phyloP scores from a whole-genome alignment of 225 moss, liverwort and hornwort genomes.

The Polytrichum commune region DNA sequence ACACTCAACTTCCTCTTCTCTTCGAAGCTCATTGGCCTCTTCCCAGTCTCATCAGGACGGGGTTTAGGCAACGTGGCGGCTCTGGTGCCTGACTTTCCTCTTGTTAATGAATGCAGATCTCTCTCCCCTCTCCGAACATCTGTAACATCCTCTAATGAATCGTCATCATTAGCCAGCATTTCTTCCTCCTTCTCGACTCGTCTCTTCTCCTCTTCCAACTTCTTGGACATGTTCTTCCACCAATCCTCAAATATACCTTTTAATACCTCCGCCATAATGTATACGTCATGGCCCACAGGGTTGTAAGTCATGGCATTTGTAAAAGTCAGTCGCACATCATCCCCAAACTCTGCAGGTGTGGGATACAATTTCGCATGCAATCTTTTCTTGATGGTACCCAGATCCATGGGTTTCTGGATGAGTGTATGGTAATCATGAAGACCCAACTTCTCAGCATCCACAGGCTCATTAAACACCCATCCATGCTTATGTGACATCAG shows the following conservation, averaged over 20 bases:
- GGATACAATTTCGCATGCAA: slow-evolving; percentile 18
- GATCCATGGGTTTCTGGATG: slow-evolving; percentile 47
- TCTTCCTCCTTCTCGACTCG: slow-evolving; percentile 17
- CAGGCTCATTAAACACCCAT: slow-evolving; percentile 55
- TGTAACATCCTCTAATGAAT: slow-evolving; percentile 8
- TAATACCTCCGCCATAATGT: slow-evolving; percentile 32
- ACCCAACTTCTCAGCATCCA: slow-evolving; percentile 42
- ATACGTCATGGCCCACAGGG: slow-evolving; percentile 32
- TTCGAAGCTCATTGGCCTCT: slow-evolving; percentile 37
- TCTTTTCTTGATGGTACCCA: slow-evolving; percentile 39
- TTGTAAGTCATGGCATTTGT: slow-evolving; percentile 47
- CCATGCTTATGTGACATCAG: slow-evolving; percentile 36
- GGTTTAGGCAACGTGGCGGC: slow-evolving; percentile 25
- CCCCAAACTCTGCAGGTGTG: slow-evolving; percentile 28
- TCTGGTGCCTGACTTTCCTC: slow-evolving; percentile 13
- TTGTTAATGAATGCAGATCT: slow-evolving; percentile 13
- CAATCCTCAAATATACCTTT: slow-evolving; percentile 29
- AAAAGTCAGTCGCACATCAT: slow-evolving; percentile 40
- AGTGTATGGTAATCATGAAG: slow-evolving; percentile 48
- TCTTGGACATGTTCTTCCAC: slow-evolving; percentile 34
- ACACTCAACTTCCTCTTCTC: slow-evolving; percentile 42
- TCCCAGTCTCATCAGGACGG: slow-evolving; percentile 25
- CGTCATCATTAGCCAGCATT: slow-evolving; percentile 11
- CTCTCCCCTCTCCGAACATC: slow-evolving; percentile 14
- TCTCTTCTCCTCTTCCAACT: slow-evolving; percentile 27